Evolutionary conservation across 306 rosid genomes (phyloP).

Genomic region (Quercus gilva): DNA sequence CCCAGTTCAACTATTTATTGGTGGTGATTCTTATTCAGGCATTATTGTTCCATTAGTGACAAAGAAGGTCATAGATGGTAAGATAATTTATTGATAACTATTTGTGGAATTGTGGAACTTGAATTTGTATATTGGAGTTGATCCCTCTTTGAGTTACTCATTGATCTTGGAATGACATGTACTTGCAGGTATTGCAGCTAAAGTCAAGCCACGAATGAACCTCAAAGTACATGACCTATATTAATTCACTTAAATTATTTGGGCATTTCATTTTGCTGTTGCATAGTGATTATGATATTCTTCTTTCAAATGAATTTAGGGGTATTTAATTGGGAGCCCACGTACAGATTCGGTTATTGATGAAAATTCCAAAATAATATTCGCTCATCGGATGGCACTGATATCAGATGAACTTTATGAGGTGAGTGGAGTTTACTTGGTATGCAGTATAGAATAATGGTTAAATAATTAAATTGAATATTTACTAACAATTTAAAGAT

Average conservation of each 20-base stretch:
- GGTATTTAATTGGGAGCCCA: constrained; percentile 23
- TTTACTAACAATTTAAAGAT: too few species aligned
- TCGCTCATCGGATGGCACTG: constrained; percentile 24
- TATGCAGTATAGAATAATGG: too few species aligned
- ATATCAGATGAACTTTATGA: constrained; percentile 27
- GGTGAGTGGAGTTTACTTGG: not conserved
- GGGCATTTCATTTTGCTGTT: not conserved
- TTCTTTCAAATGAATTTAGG: not conserved
- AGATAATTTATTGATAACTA: not conserved
- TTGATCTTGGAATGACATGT: not conserved
- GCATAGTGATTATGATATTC: not conserved
- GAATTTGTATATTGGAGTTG: not conserved
- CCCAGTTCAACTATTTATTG: constrained; percentile 13
- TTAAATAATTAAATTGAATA: too few species aligned
- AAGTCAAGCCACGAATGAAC: constrained; percentile 13
- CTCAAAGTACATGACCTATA: constrained; percentile 6
- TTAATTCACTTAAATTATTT: not conserved
- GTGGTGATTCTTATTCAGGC: constrained; percentile 26
- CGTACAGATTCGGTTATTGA: not conserved
- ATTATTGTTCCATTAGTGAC: constrained; percentile 14
- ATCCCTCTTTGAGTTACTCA: not conserved
- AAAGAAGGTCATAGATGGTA: constrained; percentile 14
- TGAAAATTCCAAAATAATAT: constrained; percentile 10
- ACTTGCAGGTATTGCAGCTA: constrained; percentile 16
- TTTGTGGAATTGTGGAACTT: not conserved